Base-by-base conservation (phyloP, 2,329 filamentous ascomycete species). In the Diplodia sapinea region DNA sequence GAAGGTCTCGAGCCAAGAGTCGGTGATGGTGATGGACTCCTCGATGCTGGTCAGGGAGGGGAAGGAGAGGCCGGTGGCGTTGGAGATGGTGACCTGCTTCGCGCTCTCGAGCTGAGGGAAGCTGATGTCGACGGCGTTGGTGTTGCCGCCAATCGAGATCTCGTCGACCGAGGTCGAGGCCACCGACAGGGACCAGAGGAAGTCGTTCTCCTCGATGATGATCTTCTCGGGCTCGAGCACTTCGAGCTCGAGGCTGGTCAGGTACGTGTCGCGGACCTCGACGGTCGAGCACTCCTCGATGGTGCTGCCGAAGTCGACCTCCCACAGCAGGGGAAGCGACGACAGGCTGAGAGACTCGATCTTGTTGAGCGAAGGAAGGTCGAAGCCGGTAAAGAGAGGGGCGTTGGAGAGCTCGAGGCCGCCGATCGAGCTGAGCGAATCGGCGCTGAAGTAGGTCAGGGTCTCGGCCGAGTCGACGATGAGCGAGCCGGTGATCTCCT, bases 401-500 rank as follows among this genome's bases (percentile, higher is more conserved):
- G 50, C 23, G 12, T 65, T 49, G 38, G 20, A 33, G 36, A 65
- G 49, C 50, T 55, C 62, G 29, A 65, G 62, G 15, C 62, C n/a
- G 49, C 62, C 62, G 26, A 65, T 8, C 31, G 31, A 29, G 51
- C 33, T 65, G 11, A 65, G 50, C 23, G 49, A 43, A 31, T 65
- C 38, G 49, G 62, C 49, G 15, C 50, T 55, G 62, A 65, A 65
- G 62, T 54, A 54, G 13, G 62, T 65, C 15, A 65, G 33, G 20
- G 62, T 65, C 50, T 54, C 49, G 33, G 62, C 50, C 4, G 50
- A 51, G 33, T 65, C 62, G 51, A 65, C 33, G 23, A 20, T 38
- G 23, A 65, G 62, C n/a, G 31, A 54, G 49, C 62, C 62, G 33
- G 62, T 65, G 51, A 65, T 65, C 62, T 65, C 62, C 50, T 65